Base-by-base conservation (phyloP, 148 eudicot species). In the Silene conica region DNA sequence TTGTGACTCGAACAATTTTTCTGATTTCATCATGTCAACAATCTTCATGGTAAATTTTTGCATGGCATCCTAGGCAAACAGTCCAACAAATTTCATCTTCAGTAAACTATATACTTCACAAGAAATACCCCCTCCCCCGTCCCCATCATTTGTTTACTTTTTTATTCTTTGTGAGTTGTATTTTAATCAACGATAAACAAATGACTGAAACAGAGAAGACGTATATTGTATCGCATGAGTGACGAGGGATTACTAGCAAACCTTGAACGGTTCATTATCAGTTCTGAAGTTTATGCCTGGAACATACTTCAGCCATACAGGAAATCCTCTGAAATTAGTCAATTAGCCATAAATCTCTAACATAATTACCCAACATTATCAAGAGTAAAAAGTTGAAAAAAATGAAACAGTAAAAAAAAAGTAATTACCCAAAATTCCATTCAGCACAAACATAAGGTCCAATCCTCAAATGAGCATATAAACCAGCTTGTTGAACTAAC, bases 371-470 rank as follows among this genome's bases (percentile, higher is more conserved):
- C 18, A 45, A 46, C 45, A 59, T 21, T 19, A 23, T 18, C 28
- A 54, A 72, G 2, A 45, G 46, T 41, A 45, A 20, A 43, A 64
- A 18, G 13, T 10, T 23, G 12, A 65, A 74, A 26, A 19, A 14
- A 9, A 38, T 16, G 12, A 57, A 76, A 76, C 34, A 57, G 52
- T 4, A 52, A 71, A 72, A 25, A 72, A 23, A 52, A 58, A 31
- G 67, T 34, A 15, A 82, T 86, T 87, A 92, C 97, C 97, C 97
- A 83, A 92, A 92, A 73, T 92, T 92, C 97, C 97, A 92, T 80
- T 92, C 97, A 73, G 96, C 97, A 87, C 96, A 92, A 80, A 86
- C 91, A 88, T 92, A 92, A 54, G 97, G 97, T 18, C 96, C 97
- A 84, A 92, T 80, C 83, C 97, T 88, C 73, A 92, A 90, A 85